Evolutionary conservation across 371 early-diverging fungal species (phyloP), one percentile per base, ranked within the genome.

Genomic region (Paraphysoderma sedebokerense): DNA sequence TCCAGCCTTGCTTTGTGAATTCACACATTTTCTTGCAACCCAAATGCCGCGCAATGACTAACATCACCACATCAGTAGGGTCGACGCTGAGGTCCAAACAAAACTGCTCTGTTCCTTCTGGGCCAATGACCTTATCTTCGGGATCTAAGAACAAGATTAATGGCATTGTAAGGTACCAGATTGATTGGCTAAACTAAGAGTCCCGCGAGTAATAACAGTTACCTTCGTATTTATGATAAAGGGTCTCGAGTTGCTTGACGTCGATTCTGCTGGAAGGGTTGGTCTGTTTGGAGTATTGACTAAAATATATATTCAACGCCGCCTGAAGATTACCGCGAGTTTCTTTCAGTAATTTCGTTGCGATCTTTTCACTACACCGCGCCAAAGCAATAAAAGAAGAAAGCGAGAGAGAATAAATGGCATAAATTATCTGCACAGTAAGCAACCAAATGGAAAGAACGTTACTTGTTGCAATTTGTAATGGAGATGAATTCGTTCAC

Each of bases 21-120:
- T 85, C 84, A 51, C 85, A 78, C 79, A 86, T 84, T 17, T 61
- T 65, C 50, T 79, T 72, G 20, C 81, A 72, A 34, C 74, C 67
- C 26, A 89, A 56, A 50, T 82, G 74, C 51, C 65, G 69, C 3
- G 86, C 80, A 20, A 87, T 54, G 19, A 82, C 69, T 5, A 87
- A 53, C 54, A 80, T 77, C 30, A 82, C 82, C 28, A 79, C 67
- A 48, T 84, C 81, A 15, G 74, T 72, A 1, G 87, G 87, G 44
- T 79, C 84, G 32, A 89, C 77, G 24, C 63, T 73, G 39, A 89
- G 62, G 56, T 80, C 85, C 19, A 62, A 54, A 48, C 79, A 83
- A 28, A 76, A 64, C 33, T 61, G 57, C 59, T 77, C 78, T n/a
- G 75, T 79, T 15, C 86, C 87, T 28, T 87, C 85, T 12, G 81